Percentiles rank a stretch among this genome's conserved stretches.
Evolutionary conservation across 257 asterid genomes (phyloP).

Genomic region (Petunia axillaris): DNA sequence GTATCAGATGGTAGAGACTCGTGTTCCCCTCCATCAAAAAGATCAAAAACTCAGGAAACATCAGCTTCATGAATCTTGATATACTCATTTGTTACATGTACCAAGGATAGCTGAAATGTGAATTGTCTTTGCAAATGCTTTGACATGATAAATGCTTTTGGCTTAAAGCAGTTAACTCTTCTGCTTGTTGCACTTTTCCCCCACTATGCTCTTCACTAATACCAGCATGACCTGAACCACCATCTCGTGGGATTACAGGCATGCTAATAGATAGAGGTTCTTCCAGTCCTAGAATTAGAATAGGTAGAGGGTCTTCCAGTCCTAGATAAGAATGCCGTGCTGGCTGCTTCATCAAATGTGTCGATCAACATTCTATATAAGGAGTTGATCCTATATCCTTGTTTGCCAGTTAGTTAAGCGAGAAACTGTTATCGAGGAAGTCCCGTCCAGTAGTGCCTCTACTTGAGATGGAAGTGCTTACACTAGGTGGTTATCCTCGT

Average conservation of each 20-base stretch:
- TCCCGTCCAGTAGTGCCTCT: too few relatives aligned
- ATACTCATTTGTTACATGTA: slow-evolving; percentile 15
- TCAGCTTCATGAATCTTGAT: slow-evolving; percentile 27
- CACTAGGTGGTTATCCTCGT: too few relatives aligned
- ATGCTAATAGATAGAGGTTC: not conserved
- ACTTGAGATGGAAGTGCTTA: too few relatives aligned
- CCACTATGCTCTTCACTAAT: slow-evolving; percentile 13
- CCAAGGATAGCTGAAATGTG: slow-evolving; percentile 1
- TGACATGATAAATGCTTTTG: slow-evolving; percentile 23
- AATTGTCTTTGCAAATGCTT: slow-evolving; percentile 29
- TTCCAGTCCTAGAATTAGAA: not conserved
- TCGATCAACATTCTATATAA: not conserved
- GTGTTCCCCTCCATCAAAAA: slow-evolving; percentile 39
- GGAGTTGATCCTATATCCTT: too few relatives aligned
- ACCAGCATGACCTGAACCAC: not conserved
- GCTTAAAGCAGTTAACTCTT: not conserved
- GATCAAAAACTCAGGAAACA: slow-evolving; percentile 48
- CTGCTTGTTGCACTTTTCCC: not conserved
- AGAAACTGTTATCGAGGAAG: too few relatives aligned
- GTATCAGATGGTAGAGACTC: slow-evolving; percentile 31
- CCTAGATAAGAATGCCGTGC: not conserved
- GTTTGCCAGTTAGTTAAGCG: too few relatives aligned
- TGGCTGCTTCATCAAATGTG: not conserved
- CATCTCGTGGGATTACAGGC: not conserved
- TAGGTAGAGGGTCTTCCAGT: not conserved